Evolutionary conservation across 2,329 filamentous ascomycete species (phyloP).

Genomic region (Tolypocladium ophioglossoides): DNA sequence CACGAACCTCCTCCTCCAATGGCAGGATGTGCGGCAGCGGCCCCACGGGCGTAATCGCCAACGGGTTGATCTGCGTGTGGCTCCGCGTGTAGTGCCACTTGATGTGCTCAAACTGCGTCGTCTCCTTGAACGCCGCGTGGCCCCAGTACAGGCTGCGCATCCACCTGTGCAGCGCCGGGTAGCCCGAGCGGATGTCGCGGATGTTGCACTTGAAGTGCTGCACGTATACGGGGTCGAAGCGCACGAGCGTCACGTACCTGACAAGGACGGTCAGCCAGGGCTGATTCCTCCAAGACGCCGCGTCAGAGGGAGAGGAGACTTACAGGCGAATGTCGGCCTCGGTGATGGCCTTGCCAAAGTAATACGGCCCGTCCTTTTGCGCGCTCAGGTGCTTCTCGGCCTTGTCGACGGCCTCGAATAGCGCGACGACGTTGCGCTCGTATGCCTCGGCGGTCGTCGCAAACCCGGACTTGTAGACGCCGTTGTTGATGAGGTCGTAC

Average conservation of each 20-base stretch:
- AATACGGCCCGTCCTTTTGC: constrained; percentile 48
- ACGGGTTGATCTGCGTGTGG: constrained; percentile 56
- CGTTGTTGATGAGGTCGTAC: constrained; percentile 63
- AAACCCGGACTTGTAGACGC: constrained; percentile 70
- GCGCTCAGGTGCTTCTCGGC: constrained; percentile 58
- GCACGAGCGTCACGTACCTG: constrained; percentile 57
- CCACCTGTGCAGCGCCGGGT: constrained; percentile 73
- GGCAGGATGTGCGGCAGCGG: constrained; percentile 74
- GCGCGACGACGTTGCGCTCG: constrained; percentile 55
- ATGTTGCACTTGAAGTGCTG: constrained; percentile 87
- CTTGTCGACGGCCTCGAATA: constrained; percentile 70
- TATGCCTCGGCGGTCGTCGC: constrained; percentile 78
- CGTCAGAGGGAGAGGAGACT: constrained; percentile 14
- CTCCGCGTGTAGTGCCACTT: constrained; percentile 62
- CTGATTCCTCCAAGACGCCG: no score
- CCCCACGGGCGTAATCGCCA: constrained; percentile 71
- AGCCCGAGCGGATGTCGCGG: constrained; percentile 73
- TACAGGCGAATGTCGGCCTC: constrained; percentile 71
- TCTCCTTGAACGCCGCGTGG: constrained; percentile 63
- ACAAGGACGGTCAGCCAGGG: no score
- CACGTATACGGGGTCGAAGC: constrained; percentile 72
- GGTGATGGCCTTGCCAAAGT: constrained; percentile 65
- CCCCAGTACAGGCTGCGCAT: constrained; percentile 80
- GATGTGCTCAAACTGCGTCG: constrained; percentile 91
- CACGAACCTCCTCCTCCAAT: constrained; percentile 65